phyloP scores from a whole-genome alignment of 805 yeast species.

The Candida namnaoensis region DNA sequence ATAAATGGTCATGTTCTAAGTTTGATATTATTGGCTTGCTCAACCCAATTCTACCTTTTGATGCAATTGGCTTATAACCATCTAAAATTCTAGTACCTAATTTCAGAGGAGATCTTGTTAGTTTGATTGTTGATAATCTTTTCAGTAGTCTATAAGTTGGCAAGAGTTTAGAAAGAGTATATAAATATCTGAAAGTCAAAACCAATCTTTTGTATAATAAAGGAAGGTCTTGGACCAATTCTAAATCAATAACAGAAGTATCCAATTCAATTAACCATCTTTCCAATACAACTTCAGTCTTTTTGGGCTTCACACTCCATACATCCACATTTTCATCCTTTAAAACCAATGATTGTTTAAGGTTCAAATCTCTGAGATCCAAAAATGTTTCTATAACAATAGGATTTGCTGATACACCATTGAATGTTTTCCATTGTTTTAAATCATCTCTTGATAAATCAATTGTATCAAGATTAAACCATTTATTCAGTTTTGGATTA shows the following conservation, averaged over 20 bases:
- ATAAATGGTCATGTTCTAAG: conserved; percentile 37
- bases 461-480: conserved; percentile 52
- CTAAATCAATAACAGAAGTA: conserved; percentile 24
- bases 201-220: conserved; percentile 67
- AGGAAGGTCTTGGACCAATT: conserved; percentile 45
- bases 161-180: conserved; percentile 54
- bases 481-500: conserved; percentile 34
- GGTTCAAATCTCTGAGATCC: conserved; percentile 49
- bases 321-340: conserved; percentile 43
- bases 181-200: conserved; percentile 64
- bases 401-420: conserved; percentile 48
- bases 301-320: conserved; percentile 55
- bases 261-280: conserved; percentile 89
- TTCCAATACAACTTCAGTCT: conserved; percentile 84
- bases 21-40: conserved; percentile 52
- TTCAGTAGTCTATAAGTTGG: conserved; percentile 62
- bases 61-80: conserved; percentile 69
- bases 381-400: conserved; percentile 78
- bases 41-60: conserved; percentile 80
- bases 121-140: conserved; percentile 28
- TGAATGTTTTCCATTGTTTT: conserved; percentile 45
- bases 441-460: conserved; percentile 44
- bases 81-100: conserved; percentile 60
- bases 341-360: conserved; percentile 51
- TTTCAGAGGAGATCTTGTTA: conserved; percentile 28